Evolutionary conservation across 306 rosid genomes (phyloP).

Genomic region (Arachis hypogaea): DNA sequence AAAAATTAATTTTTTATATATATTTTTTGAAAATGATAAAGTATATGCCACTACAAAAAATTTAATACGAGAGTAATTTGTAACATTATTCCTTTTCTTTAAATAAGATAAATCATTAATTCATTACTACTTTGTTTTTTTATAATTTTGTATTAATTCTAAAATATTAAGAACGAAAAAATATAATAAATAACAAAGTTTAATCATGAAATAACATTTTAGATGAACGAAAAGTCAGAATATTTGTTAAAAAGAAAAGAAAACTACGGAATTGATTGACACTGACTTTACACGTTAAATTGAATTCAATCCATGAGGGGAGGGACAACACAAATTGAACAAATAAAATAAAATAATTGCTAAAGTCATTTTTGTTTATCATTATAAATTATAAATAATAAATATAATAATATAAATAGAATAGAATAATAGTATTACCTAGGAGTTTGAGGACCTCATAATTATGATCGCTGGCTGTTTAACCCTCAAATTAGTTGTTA

Average conservation of each 20-base stretch:
- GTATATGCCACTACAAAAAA: too few species aligned
- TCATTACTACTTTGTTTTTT: background rate
- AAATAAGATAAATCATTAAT: too few species aligned
- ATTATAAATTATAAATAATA: background rate
- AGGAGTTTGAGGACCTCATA: constrained; percentile 29
- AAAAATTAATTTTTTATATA: too few species aligned
- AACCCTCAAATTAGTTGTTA: constrained; percentile 37
- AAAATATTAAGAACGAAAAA: background rate
- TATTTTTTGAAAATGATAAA: too few species aligned
- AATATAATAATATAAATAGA: background rate
- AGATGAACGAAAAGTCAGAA: background rate
- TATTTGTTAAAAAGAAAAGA: constrained; percentile 18
- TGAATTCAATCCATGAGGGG: background rate
- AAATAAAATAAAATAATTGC: constrained; percentile 12
- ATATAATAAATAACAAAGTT: background rate
- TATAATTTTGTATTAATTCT: background rate
- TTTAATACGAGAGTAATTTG: too few species aligned
- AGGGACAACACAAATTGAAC: constrained; percentile 1
- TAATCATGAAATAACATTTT: background rate
- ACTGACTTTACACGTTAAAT: background rate
- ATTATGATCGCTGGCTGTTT: constrained; percentile 25
- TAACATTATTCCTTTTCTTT: too few species aligned
- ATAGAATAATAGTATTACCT: background rate
- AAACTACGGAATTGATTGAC: constrained; percentile 10
- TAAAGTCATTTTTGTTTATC: background rate